Percentiles rank a stretch among this genome's conserved stretches.
Conservation (phyloP, 441 rosid genomes). For the Euphorbia corollata region DNA sequence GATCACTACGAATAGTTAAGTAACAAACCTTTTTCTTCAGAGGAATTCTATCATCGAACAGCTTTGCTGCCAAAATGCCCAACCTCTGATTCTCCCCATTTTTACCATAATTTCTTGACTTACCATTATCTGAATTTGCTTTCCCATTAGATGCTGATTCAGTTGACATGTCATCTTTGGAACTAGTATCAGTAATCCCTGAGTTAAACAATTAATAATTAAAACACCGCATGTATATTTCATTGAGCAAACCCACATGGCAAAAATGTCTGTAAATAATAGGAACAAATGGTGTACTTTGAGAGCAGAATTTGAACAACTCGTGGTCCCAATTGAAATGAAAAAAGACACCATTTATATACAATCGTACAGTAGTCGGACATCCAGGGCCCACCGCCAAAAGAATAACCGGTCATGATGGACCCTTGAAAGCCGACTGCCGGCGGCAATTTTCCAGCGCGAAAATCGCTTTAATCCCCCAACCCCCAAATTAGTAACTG, state of each 20-base stretch:
- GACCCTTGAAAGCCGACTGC: background rate
- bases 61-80: conserved; percentile 24
- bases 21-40: conserved; percentile 38
- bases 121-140: conserved; percentile 18
- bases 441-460: background rate
- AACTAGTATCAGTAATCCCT: conserved; percentile 23
- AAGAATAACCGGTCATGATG: background rate
- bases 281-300: background rate
- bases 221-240: background rate
- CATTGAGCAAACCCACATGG: background rate
- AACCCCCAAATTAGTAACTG: background rate
- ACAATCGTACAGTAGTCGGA: background rate
- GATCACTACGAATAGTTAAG: background rate
- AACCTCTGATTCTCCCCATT: conserved; percentile 19
- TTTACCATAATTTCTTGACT: conserved; percentile 14
- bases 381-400: background rate
- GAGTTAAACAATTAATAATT: conserved; percentile 12
- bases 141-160: conserved; percentile 30
- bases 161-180: conserved; percentile 16
- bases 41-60: conserved; percentile 40
- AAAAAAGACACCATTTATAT: conserved; percentile 1
- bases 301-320: background rate
- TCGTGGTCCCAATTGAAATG: background rate
- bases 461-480: background rate
- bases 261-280: background rate